These are phyloP conservation scores for Periconia sp. DNA, from an alignment of 2,329 filamentous ascomycete genomes.

Conservation along the genomic window DNA sequence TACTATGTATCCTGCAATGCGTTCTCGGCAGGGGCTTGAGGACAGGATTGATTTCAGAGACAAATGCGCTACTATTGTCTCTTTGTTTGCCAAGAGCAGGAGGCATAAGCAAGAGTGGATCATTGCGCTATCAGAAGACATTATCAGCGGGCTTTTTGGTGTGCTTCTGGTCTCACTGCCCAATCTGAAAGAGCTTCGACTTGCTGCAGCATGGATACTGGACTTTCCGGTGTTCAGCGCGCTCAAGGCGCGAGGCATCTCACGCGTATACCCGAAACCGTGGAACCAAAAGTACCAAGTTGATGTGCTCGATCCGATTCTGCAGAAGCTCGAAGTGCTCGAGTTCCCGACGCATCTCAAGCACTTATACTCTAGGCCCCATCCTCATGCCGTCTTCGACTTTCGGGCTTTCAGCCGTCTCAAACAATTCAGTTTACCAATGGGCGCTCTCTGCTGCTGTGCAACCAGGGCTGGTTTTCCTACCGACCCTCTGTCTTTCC, in stretches of 20 bases:
- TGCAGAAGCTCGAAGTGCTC: slow-evolving; percentile 8
- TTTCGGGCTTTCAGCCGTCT: slow-evolving; percentile 14
- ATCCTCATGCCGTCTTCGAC: slow-evolving; percentile 7
- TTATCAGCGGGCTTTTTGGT: slow-evolving; percentile 14
- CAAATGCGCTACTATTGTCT: slow-evolving; percentile 7
- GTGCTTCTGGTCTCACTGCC: slow-evolving; percentile 14
- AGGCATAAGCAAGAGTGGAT: slow-evolving; percentile 5
- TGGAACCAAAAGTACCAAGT: slow-evolving; percentile 10
- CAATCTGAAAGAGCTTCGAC: slow-evolving; percentile 15
- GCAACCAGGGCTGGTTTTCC: not conserved
- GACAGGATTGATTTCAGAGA: not conserved
- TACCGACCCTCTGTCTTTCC: slow-evolving; percentile 9
- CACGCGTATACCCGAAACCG: too few relatives aligned
- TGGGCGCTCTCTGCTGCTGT: slow-evolving; percentile 13
- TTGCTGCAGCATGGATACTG: slow-evolving; percentile 20
- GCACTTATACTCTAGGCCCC: not conserved
- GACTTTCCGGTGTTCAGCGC: slow-evolving; percentile 19
- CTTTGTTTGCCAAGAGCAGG: not conserved
- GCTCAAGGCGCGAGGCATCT: slow-evolving; percentile 4
- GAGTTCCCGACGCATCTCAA: slow-evolving; percentile 17
- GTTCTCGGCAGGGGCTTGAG: too few relatives aligned
- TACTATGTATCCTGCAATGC: too few relatives aligned
- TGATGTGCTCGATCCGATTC: not conserved
- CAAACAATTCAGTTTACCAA: slow-evolving; percentile 17
- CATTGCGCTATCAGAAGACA: slow-evolving; percentile 6